Conservation (phyloP, 257 asterid species). For the Solanum boliviense region DNA sequence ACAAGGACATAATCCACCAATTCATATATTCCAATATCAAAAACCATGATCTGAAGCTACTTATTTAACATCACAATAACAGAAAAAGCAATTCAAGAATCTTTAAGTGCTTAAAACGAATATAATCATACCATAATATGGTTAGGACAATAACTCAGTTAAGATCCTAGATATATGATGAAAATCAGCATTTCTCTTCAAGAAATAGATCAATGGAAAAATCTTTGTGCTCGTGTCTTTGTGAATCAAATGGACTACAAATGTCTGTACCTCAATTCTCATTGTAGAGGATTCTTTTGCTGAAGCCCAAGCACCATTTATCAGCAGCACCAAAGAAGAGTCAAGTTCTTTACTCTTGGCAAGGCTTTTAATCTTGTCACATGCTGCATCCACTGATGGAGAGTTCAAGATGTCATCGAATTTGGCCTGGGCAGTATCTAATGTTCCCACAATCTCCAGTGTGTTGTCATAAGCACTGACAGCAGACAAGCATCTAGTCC, state of each 20-base stretch:
- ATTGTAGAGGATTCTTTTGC: constrained; percentile 75
- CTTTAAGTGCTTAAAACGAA: neutral
- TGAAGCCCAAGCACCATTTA: constrained; percentile 86
- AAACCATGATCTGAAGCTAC: neutral
- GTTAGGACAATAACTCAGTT: neutral
- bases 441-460: constrained; percentile 66
- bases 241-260: neutral
- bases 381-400: constrained; percentile 28
- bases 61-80: neutral
- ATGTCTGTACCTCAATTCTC: constrained; percentile 64
- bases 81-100: neutral
- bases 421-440: constrained; percentile 84
- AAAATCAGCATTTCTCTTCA: neutral
- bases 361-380: constrained; percentile 70
- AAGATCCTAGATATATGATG: neutral
- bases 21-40: neutral
- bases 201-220: neutral
- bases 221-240: neutral
- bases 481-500: constrained; percentile 83
- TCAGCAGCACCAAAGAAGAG: constrained; percentile 78
- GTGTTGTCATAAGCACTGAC: constrained; percentile 91
- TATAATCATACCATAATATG: neutral
- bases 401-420: constrained; percentile 80
- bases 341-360: constrained; percentile 86
- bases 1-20: neutral